Evolutionary conservation across 2,329 filamentous ascomycete genomes (phyloP).

Genomic region (Neofusicoccum ribis): DNA sequence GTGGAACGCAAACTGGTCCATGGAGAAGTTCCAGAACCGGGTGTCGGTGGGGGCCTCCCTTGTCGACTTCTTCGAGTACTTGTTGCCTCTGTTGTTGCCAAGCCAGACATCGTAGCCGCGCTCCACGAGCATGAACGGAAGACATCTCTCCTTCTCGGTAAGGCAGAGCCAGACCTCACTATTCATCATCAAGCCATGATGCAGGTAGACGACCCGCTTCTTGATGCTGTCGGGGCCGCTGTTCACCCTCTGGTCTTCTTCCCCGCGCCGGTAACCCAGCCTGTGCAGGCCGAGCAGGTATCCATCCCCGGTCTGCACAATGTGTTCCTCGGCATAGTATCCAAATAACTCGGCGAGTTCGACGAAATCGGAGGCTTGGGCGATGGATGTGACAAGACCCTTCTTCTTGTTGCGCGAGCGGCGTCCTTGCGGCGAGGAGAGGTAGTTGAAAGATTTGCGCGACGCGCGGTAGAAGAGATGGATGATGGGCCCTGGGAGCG

Average conservation of each 20-base stretch:
- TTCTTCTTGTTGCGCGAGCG: conserved; percentile 68
- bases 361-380: conserved; percentile 86
- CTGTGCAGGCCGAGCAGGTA: conserved; percentile 90
- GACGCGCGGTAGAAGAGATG: conserved; percentile 80
- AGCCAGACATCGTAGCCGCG: conserved; percentile 96
- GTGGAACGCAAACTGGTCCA: conserved; percentile 96
- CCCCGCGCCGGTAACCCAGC: conserved; percentile 77
- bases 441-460: conserved; percentile 76
- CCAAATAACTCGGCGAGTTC: conserved; percentile 91
- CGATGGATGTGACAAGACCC: conserved; percentile 73
- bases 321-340: conserved; percentile 93
- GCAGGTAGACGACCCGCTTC: conserved; percentile 89
- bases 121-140: conserved; percentile 88
- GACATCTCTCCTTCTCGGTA: conserved; percentile 79
- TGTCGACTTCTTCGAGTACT: conserved; percentile 95
- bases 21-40: conserved; percentile 96
- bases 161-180: conserved; percentile 97
- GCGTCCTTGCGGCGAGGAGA: conserved; percentile 69
- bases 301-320: conserved; percentile 91
- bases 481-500: conserved; percentile 80
- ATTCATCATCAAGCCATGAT: conserved; percentile 97
- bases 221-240: conserved; percentile 63
- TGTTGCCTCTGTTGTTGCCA: conserved; percentile 97
- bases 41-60: conserved; percentile 70
- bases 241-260: conserved; percentile 79